phyloP scores from a whole-genome alignment of 2,329 filamentous ascomycete genomes.

The Nakataea oryzae region DNA sequence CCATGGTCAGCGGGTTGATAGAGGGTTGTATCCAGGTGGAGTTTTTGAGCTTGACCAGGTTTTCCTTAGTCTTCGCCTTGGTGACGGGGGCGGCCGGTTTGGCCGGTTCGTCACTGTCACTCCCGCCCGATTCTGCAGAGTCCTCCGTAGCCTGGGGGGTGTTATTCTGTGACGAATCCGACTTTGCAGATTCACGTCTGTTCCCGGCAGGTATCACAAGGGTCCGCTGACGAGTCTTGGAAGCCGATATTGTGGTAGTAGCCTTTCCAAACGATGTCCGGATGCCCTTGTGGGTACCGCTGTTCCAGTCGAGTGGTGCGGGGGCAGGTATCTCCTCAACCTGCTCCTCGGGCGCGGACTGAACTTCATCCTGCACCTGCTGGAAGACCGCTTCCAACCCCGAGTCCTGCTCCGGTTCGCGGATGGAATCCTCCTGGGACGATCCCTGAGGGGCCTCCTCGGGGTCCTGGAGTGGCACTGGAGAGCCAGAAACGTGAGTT shows the following conservation, averaged over 20 bases:
- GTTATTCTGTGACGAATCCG: background rate
- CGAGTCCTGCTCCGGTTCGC: background rate
- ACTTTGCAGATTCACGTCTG: background rate
- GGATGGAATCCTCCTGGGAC: background rate
- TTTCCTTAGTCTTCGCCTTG: background rate
- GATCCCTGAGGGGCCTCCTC: background rate
- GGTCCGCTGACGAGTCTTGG: background rate
- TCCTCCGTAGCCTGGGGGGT: background rate
- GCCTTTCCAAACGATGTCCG: conserved; percentile 14
- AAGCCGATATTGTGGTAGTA: background rate
- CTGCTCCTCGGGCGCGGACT: background rate
- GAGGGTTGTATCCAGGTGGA: background rate
- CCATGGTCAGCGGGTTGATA: background rate
- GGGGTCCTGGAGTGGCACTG: background rate
- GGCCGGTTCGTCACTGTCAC: background rate
- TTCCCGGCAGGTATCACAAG: background rate
- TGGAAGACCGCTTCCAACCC: background rate
- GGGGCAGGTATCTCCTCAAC: conserved; percentile 1
- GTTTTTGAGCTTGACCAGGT: background rate
- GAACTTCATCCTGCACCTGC: background rate
- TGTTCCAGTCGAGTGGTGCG: conserved; percentile 13
- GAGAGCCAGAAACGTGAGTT: background rate
- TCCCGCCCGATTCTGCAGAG: background rate
- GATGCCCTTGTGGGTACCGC: conserved; percentile 14
- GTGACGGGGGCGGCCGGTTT: background rate